Evolutionary conservation across 495 filamentous ascomycete species (phyloP).

Genomic region (Bacidia gigantensis): DNA sequence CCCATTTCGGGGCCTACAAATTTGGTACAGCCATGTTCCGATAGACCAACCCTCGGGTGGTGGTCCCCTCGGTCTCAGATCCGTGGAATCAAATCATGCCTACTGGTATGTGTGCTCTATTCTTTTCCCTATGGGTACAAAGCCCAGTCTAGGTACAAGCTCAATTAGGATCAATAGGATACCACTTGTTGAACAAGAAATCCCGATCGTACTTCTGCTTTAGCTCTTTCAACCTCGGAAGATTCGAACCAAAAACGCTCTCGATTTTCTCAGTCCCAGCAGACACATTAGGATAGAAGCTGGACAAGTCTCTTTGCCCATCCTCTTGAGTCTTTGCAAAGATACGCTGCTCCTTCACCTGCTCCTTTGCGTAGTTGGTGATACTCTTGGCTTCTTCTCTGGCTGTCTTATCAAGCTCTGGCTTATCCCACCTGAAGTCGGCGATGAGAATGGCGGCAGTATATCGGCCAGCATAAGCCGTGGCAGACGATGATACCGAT

Average conservation of each 20-base stretch:
- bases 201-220: slow-evolving; percentile 26
- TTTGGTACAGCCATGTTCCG: too few species aligned
- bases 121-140: too few species aligned
- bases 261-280: slow-evolving; percentile 30
- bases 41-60: too few species aligned
- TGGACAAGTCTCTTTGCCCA: slow-evolving; percentile 17
- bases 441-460: background rate
- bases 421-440: slow-evolving; percentile 1
- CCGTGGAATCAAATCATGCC: too few species aligned
- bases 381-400: slow-evolving; percentile 2
- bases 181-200: slow-evolving; percentile 16
- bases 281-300: slow-evolving; percentile 23
- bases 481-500: slow-evolving; percentile 1
- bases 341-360: slow-evolving; percentile 1
- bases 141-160: background rate
- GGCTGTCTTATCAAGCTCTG: slow-evolving; percentile 2
- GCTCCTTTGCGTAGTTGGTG: background rate
- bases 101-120: too few species aligned
- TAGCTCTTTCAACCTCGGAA: slow-evolving; percentile 18
- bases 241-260: slow-evolving; percentile 16
- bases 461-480: slow-evolving; percentile 15
- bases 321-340: slow-evolving; percentile 12
- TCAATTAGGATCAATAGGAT: background rate
- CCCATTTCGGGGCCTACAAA: too few species aligned
- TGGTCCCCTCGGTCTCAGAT: too few species aligned